Evolutionary conservation across 345 rosid species (phyloP).

Genomic region (Adansonia digitata): DNA sequence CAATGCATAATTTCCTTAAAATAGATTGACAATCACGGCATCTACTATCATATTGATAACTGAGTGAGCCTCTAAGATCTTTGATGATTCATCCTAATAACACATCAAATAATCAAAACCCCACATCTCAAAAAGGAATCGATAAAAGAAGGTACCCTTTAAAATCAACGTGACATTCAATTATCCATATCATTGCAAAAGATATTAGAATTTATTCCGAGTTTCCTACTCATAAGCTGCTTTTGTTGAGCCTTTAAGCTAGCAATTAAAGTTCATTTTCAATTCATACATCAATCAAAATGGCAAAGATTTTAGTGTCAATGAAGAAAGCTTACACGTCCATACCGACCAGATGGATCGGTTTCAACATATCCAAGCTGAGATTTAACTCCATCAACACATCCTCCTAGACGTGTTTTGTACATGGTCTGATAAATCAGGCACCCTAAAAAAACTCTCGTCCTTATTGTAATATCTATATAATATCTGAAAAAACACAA

Average conservation of each 20-base stretch:
- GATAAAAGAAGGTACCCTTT: neutral
- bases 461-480: neutral
- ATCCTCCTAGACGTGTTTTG: constrained; percentile 29
- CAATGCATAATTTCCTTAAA: neutral
- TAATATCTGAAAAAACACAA: too few relatives aligned
- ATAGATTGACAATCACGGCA: neutral
- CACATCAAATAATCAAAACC: neutral
- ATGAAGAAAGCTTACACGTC: constrained; percentile 57
- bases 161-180: neutral
- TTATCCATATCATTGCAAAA: neutral
- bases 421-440: constrained; percentile 39
- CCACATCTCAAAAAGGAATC: neutral
- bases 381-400: constrained; percentile 23
- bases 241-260: neutral
- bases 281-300: neutral
- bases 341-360: constrained; percentile 83
- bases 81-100: neutral
- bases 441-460: constrained; percentile 10
- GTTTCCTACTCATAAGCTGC: neutral
- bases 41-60: neutral
- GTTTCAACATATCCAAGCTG: constrained; percentile 56
- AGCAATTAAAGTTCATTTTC: neutral
- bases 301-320: neutral
- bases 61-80: neutral
- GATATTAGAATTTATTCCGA: neutral